A percentile compares a stretch with the other conserved stretches of the same genome.
phyloP scores from a whole-genome alignment of 2,329 filamentous ascomycete species.

The Annulohypoxylon truncatum region DNA sequence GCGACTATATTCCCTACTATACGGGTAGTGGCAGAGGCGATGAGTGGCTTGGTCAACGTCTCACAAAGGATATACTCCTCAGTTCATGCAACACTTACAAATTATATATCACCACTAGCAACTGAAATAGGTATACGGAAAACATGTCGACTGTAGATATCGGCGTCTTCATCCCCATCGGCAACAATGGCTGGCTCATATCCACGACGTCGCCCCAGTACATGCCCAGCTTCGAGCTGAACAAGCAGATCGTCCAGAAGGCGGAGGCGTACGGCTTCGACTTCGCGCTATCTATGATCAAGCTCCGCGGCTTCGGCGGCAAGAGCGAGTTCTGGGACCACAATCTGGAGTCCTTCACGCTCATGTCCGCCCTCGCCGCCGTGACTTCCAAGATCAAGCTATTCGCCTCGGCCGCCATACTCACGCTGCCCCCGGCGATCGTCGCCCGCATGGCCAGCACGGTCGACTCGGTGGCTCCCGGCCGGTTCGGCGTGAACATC shows the following conservation, averaged over 20 bases:
- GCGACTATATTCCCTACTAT: slow-evolving; percentile 1
- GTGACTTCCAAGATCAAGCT: slow-evolving; percentile 51
- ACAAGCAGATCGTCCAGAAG: slow-evolving; percentile 48
- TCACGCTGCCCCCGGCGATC: slow-evolving; percentile 49
- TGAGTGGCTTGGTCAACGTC: neutral
- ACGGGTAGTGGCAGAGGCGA: neutral
- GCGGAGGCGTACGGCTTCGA: slow-evolving; percentile 49
- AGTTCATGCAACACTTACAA: neutral
- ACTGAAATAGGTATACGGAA: neutral
- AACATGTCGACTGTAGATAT: slow-evolving; percentile 43
- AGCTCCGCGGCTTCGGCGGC: slow-evolving; percentile 50
- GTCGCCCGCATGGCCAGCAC: slow-evolving; percentile 50
- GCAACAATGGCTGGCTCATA: slow-evolving; percentile 52
- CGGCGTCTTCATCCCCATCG: slow-evolving; percentile 48
- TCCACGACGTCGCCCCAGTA: slow-evolving; percentile 50
- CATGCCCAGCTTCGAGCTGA: slow-evolving; percentile 49
- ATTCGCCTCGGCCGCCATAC: slow-evolving; percentile 49
- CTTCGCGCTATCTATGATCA: slow-evolving; percentile 51
- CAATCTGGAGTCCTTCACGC: slow-evolving; percentile 51
- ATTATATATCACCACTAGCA: neutral
- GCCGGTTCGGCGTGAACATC: slow-evolving; percentile 51
- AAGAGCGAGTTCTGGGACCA: slow-evolving; percentile 52
- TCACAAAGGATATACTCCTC: slow-evolving; percentile 1
- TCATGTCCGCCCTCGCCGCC: slow-evolving; percentile 50
- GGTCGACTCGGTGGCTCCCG: slow-evolving; percentile 49